These are phyloP conservation scores for Halophytophthora batemanensis DNA, from an alignment of 352 stramenopile genomes.

Conservation along the genomic window DNA sequence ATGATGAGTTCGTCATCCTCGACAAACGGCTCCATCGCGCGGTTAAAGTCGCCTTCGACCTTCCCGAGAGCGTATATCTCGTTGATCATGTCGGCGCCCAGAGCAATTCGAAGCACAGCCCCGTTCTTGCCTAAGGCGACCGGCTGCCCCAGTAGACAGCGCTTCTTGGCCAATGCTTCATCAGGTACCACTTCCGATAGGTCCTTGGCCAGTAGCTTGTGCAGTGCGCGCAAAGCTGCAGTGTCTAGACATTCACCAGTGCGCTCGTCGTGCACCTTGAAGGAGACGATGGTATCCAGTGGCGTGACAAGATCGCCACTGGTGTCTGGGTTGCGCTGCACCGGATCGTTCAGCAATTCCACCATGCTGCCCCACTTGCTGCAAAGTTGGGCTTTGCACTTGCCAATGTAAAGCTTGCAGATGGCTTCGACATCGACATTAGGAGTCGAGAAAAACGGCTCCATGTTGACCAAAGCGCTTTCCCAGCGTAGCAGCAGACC, in stretches of 20 bases:
- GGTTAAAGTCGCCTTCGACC: slow-evolving; percentile 24
- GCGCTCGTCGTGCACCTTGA: slow-evolving; percentile 59
- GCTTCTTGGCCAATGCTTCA: slow-evolving; percentile 45
- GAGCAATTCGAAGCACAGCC: slow-evolving; percentile 77
- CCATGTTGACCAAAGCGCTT: slow-evolving; percentile 75
- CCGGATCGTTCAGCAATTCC: slow-evolving; percentile 34
- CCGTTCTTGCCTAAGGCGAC: slow-evolving; percentile 72
- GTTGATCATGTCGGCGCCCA: slow-evolving; percentile 88
- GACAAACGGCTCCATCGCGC: slow-evolving; percentile 39
- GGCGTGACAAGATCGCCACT: slow-evolving; percentile 26
- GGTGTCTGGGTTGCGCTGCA: slow-evolving; percentile 12
- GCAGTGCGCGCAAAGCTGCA: slow-evolving; percentile 53
- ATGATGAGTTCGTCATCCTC: slow-evolving; percentile 55
- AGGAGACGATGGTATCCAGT: slow-evolving; percentile 79
- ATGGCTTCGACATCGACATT: slow-evolving; percentile 41
- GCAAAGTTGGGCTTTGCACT: slow-evolving; percentile 44
- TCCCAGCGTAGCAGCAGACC: slow-evolving; percentile 80
- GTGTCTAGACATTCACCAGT: slow-evolving; percentile 39
- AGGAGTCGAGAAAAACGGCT: slow-evolving; percentile 67
- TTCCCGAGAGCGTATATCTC: slow-evolving; percentile 43
- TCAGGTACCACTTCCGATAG: slow-evolving; percentile 48
- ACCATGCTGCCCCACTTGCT: slow-evolving; percentile 43
- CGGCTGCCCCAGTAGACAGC: slow-evolving; percentile 76
- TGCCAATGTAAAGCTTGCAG: slow-evolving; percentile 53
- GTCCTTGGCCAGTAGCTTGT: slow-evolving; percentile 72